These are phyloP conservation scores for Sechiopsis laciniata DNA, from an alignment of 306 rosid genomes.

Conservation along the genomic window DNA sequence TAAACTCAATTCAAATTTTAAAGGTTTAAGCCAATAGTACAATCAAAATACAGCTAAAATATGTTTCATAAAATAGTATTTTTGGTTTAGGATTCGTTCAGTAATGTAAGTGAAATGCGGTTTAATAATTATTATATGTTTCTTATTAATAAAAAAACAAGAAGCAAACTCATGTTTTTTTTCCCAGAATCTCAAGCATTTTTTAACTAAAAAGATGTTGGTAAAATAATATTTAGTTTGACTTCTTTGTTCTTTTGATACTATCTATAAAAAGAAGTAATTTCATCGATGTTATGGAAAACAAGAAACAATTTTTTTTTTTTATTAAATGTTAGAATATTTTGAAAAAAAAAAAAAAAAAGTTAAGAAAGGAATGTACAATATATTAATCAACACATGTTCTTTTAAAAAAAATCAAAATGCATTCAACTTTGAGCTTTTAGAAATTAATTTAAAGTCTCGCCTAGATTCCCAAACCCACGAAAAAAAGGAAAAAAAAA, in stretches of 20 bases:
- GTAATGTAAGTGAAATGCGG: too few relatives aligned
- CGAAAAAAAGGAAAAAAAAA: background rate
- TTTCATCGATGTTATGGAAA: background rate
- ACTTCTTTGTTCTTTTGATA: background rate
- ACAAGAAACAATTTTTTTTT: background rate
- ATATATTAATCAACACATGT: too few relatives aligned
- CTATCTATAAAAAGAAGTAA: background rate
- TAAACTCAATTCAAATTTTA: too few relatives aligned
- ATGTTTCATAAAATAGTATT: background rate
- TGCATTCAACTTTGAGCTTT: too few relatives aligned
- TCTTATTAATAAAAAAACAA: too few relatives aligned
- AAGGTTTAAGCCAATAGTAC: background rate
- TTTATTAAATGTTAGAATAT: background rate
- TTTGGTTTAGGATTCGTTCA: background rate
- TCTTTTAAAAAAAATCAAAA: too few relatives aligned
- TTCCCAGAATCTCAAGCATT: background rate
- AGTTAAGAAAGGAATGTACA: too few relatives aligned
- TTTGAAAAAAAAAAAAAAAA: background rate
- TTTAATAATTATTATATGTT: too few relatives aligned
- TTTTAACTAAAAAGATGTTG: background rate
- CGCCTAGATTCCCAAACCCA: background rate
- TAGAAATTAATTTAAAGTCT: background rate
- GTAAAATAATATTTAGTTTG: background rate
- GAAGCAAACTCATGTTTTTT: too few relatives aligned
- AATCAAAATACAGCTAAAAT: too few relatives aligned